phyloP scores from a whole-genome alignment of 257 asterid species.

The Solanum chmielewskii region DNA sequence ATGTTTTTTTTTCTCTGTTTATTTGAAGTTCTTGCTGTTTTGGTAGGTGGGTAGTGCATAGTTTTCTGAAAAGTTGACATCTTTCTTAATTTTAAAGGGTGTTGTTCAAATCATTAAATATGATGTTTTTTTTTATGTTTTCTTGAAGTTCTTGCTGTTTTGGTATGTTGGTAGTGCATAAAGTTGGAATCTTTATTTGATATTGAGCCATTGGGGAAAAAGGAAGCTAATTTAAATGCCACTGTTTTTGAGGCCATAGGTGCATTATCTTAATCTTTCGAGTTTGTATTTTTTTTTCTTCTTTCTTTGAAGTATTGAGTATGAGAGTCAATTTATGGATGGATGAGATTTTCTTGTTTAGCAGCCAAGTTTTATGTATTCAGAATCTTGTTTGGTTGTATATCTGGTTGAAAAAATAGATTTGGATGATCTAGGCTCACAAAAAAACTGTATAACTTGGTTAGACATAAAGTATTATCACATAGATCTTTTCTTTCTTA shows the following conservation, averaged over 20 bases:
- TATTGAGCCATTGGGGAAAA: background rate
- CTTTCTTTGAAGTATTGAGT: background rate
- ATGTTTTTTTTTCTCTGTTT: background rate
- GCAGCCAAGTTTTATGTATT: background rate
- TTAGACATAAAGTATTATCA: background rate
- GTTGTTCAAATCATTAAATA: background rate
- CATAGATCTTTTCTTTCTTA: background rate
- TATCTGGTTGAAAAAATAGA: background rate
- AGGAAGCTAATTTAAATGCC: background rate
- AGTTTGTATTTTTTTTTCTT: background rate
- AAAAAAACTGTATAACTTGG: background rate
- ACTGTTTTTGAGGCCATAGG: background rate
- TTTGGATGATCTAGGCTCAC: background rate
- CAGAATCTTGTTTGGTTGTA: background rate
- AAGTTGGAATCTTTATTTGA: background rate
- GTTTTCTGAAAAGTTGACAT: background rate
- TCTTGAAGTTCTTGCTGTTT: background rate
- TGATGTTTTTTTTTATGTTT: background rate
- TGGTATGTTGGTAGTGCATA: background rate
- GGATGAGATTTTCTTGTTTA: background rate
- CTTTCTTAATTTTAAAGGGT: background rate
- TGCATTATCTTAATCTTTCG: background rate
- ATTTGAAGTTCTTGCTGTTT: background rate
- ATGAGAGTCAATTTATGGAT: background rate
- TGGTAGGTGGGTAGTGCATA: background rate